Percentiles rank a stretch among this genome's conserved stretches.
These are phyloP conservation scores for Scheffersomyces cryptocercus DNA, from an alignment of 1,139 yeast genomes.

Conservation along the genomic window DNA sequence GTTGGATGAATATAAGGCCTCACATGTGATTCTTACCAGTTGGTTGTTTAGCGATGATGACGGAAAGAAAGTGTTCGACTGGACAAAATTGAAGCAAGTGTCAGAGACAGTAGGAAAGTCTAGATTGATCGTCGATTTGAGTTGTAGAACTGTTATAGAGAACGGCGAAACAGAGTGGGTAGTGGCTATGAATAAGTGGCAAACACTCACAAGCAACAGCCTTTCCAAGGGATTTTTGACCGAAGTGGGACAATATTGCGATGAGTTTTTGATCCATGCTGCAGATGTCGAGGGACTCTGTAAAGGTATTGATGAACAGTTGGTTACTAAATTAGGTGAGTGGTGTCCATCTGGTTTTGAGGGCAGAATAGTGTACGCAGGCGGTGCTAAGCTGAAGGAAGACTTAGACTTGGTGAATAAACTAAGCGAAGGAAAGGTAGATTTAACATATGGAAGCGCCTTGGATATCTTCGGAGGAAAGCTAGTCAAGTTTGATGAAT, in stretches of 20 bases:
- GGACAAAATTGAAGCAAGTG: slow-evolving; percentile 52
- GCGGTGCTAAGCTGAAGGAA: slow-evolving; percentile 79
- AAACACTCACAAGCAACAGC: slow-evolving; percentile 70
- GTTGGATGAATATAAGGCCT: slow-evolving; percentile 64
- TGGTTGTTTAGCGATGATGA: slow-evolving; percentile 64
- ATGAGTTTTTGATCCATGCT: slow-evolving; percentile 90
- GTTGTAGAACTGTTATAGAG: slow-evolving; percentile 62
- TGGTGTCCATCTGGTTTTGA: slow-evolving; percentile 67
- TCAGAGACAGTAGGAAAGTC: slow-evolving; percentile 59
- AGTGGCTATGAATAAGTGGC: slow-evolving; percentile 98
- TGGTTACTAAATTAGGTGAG: slow-evolving; percentile 69
- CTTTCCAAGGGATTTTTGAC: slow-evolving; percentile 56
- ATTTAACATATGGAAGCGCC: slow-evolving; percentile 89
- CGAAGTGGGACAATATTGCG: slow-evolving; percentile 62
- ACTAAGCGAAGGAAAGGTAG: slow-evolving; percentile 80
- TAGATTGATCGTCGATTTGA: slow-evolving; percentile 81
- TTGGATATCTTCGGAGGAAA: slow-evolving; percentile 92
- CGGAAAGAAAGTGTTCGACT: slow-evolving; percentile 48
- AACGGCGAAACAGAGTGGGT: slow-evolving; percentile 57
- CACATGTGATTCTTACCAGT: slow-evolving; percentile 88
- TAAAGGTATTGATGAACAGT: slow-evolving; percentile 80
- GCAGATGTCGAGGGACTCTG: slow-evolving; percentile 98
- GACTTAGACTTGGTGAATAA: slow-evolving; percentile 67
- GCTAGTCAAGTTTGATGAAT: slow-evolving; percentile 71
- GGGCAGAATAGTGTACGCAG: slow-evolving; percentile 88